Conservation (phyloP, 495 filamentous ascomycete genomes). For the Hypoxylon intermedium region DNA sequence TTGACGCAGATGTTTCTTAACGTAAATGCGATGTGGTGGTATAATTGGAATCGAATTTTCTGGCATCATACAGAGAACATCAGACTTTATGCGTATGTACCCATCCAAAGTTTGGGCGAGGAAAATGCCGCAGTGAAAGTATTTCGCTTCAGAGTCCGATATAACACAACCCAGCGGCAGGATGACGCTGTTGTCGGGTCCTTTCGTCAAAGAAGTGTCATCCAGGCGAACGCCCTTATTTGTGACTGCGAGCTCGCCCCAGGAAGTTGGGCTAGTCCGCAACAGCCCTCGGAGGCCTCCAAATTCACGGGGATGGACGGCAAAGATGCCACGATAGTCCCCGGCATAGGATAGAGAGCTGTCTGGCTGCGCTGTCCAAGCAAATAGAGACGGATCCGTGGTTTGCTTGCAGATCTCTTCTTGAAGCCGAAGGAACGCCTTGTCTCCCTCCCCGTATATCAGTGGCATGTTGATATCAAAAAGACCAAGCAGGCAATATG, state of each 20-base stretch:
- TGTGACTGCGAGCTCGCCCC: slow-evolving; percentile 15
- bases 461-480: slow-evolving; percentile 41
- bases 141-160: too few species aligned
- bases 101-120: slow-evolving; percentile 9
- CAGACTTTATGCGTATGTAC: slow-evolving; percentile 17
- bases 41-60: background rate
- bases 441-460: slow-evolving; percentile 39
- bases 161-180: too few species aligned
- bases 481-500: slow-evolving; percentile 40
- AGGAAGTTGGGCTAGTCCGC: background rate
- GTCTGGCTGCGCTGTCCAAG: slow-evolving; percentile 26
- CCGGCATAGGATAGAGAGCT: slow-evolving; percentile 1
- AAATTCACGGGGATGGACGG: slow-evolving; percentile 19
- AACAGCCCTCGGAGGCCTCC: background rate
- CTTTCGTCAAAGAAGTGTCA: slow-evolving; percentile 4
- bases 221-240: slow-evolving; percentile 19
- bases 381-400: slow-evolving; percentile 34
- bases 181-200: background rate
- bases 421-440: slow-evolving; percentile 40
- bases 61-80: slow-evolving; percentile 1
- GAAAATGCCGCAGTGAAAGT: slow-evolving; percentile 7
- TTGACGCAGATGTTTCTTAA: slow-evolving; percentile 4
- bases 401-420: slow-evolving; percentile 40
- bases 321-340: slow-evolving; percentile 19
- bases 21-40: slow-evolving; percentile 17